Base-by-base conservation (phyloP, 768 basidiomycete species). In the Suillus decipiens region DNA sequence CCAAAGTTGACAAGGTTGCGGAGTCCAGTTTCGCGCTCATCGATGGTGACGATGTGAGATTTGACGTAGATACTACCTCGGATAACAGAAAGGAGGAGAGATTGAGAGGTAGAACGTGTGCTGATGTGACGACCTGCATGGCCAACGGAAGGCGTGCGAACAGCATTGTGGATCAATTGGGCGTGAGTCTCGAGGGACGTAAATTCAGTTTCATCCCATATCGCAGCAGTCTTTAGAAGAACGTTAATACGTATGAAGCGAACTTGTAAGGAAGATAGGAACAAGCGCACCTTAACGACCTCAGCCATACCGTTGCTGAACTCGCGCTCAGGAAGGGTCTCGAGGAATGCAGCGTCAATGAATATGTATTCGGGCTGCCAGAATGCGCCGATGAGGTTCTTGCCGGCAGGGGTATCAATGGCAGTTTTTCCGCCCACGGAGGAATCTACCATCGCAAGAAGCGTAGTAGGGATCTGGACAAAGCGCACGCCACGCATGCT, bases 261-360 rank as follows among this genome's bases (percentile, higher is more conserved):
- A 10, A 36, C 34, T 31, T 33, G 19, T 14, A 24, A 39, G 14
- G 31, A n/a, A 9, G 43, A 64, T 43, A 37, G n/a, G 58, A 51
- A 36, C 11, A 42, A 24, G 12, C 81, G 64, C 61, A 93, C 95
- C 86, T 99, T 99, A 73, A 99, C 89, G 3, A 98, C 90, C 75
- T 99, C 96, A 0, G 97, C 96, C 91, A 99, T 96, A 42, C 97
- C 96, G 71, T 99, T 99, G n/a, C 93, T 92, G 65, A 99, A 94
- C 75, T 99, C 97, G 60, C 96, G 83, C 37, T 87, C 76, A 0
- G 96, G 96, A 2, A 99, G 87, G 1, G 93, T 95, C 71, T 95
- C 93, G 62, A 99, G 85, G 82, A 97, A 96, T 1, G 96, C 91
- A 31, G 93, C 90, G 73, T 99, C 97, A 67, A 98, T 96, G 78